phyloP scores from a whole-genome alignment of 23 red algal genomes.

The Cyanidiococcus yangmingshanensis region DNA sequence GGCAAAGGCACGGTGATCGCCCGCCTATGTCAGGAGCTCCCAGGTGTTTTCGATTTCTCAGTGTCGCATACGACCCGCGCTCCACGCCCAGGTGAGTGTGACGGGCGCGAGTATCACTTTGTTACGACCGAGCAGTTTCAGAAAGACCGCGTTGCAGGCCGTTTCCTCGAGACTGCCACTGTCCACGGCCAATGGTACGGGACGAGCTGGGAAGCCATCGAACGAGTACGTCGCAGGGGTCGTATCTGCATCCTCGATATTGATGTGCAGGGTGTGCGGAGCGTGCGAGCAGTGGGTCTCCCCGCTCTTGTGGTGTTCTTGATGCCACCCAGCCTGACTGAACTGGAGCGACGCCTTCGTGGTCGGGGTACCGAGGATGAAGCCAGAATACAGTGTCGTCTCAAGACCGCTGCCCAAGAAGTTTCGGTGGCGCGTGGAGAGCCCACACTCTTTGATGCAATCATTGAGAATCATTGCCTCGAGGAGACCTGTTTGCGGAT shows the following conservation, averaged over 20 bases:
- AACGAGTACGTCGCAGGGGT: conserved; percentile 41
- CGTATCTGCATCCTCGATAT: conserved; percentile 83
- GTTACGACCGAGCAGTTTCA: conserved; percentile 47
- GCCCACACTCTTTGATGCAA: conserved; percentile 60
- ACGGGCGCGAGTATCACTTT: conserved; percentile 93
- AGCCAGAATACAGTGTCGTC: conserved; percentile 35
- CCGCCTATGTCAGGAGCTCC: conserved; percentile 37
- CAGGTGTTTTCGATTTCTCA: conserved; percentile 57
- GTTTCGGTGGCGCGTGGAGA: conserved; percentile 54
- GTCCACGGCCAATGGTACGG: conserved; percentile 94
- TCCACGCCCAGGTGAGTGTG: conserved; percentile 66
- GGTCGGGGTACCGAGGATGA: conserved; percentile 76
- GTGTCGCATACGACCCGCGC: conserved; percentile 88
- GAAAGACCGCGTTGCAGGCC: conserved; percentile 38
- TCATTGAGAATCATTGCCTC: conserved; percentile 69
- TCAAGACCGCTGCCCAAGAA: conserved; percentile 57
- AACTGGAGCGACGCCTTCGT: conserved; percentile 67
- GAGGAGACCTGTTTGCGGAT: conserved; percentile 12
- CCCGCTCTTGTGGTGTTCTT: conserved; percentile 79
- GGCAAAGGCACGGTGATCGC: conserved; percentile 90
- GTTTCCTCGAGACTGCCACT: conserved; percentile 82
- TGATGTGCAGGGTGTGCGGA: conserved; percentile 95
- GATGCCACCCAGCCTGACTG: conserved; percentile 44
- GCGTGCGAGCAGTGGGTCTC: conserved; percentile 40
- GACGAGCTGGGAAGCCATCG: conserved; percentile 52